Percentiles rank a stretch among this genome's conserved stretches.
phyloP scores from a whole-genome alignment of 1,284 basidiomycete species.

The Leccinum huronense region DNA sequence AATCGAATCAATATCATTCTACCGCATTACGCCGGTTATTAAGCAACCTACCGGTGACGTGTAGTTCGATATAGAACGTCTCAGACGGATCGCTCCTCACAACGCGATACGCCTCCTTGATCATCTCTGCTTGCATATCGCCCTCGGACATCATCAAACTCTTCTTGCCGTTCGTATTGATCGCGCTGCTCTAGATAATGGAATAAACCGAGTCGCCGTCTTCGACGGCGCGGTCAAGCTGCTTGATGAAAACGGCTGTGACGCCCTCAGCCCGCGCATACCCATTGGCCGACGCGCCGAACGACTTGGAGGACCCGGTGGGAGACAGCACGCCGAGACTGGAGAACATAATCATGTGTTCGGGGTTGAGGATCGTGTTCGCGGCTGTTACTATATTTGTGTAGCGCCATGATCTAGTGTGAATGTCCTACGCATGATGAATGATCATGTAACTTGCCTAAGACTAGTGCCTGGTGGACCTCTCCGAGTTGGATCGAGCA shows the following conservation, averaged over 20 bases:
- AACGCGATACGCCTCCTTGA: conserved; percentile 29
- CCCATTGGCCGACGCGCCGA: conserved; percentile 49
- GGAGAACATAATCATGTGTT: conserved; percentile 32
- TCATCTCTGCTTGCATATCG: conserved; percentile 33
- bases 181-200: conserved; percentile 30
- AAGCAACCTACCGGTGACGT: conserved; percentile 41
- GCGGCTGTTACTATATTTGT: conserved; percentile 13
- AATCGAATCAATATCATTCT: background rate
- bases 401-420: background rate
- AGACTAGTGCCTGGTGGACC: conserved; percentile 39
- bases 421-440: background rate
- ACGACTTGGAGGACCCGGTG: conserved; percentile 50
- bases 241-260: conserved; percentile 32
- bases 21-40: background rate
- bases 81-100: conserved; percentile 36
- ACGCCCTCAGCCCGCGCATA: conserved; percentile 35
- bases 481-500: conserved; percentile 36
- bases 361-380: background rate
- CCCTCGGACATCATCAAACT: conserved; percentile 36
- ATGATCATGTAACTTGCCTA: conserved; percentile 20
- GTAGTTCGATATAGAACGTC: conserved; percentile 48
- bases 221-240: conserved; percentile 27
- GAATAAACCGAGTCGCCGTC: conserved; percentile 32
- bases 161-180: conserved; percentile 29
- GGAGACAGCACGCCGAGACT: conserved; percentile 40